Percentiles rank a stretch among this genome's conserved stretches.
Conservation (phyloP, 176 grass and related monocot genomes). For the Lolium multiflorum region DNA sequence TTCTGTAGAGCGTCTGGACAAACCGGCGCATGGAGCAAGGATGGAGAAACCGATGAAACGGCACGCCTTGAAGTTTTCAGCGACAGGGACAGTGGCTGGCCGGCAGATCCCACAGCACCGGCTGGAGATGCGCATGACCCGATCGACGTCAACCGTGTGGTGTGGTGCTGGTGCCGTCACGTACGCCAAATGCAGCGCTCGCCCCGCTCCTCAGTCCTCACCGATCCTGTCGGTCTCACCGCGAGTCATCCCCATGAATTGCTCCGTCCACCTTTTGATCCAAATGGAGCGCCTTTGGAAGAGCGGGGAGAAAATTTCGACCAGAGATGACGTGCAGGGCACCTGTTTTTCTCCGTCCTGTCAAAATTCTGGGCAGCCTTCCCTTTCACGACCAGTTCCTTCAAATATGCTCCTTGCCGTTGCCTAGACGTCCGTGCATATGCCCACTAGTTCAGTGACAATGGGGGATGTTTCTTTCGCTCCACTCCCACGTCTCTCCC, state of each 20-base stretch:
- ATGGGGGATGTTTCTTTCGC: not conserved
- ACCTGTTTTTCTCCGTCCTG: not conserved
- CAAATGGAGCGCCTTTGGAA: not conserved
- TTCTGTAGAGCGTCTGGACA: not conserved
- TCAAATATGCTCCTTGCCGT: not conserved
- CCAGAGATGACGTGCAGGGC: slow-evolving; percentile 1
- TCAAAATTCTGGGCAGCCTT: slow-evolving; percentile 2
- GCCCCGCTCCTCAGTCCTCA: not conserved
- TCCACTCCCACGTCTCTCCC: no score
- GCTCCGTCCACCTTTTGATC: not conserved
- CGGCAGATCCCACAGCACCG: not conserved
- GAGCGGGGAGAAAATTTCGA: not conserved
- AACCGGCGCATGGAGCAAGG: not conserved
- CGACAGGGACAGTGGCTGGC: not conserved
- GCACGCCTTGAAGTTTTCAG: slow-evolving; percentile 22
- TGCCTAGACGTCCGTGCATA: not conserved
- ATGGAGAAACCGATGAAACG: slow-evolving; percentile 25
- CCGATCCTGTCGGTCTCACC: not conserved
- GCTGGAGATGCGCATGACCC: not conserved
- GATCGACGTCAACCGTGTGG: not conserved
- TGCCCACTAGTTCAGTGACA: not conserved
- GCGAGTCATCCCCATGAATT: not conserved
- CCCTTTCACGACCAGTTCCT: slow-evolving; percentile 38
- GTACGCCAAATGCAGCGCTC: not conserved
- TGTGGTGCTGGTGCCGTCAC: not conserved